Evolutionary conservation across 176 grass and related monocot genomes (phyloP).

Genomic region (Pharus latifolius): DNA sequence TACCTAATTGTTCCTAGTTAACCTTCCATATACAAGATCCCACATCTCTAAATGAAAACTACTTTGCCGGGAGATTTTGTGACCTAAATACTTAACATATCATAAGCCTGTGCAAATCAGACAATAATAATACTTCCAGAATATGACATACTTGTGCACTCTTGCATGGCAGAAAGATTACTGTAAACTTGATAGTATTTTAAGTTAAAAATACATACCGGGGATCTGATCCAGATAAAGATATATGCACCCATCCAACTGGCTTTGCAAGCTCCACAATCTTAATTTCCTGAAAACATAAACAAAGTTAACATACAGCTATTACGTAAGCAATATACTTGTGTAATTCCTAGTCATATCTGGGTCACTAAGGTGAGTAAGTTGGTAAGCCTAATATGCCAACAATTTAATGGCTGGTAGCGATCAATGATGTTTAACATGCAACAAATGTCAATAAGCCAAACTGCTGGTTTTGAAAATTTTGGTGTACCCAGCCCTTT

Average conservation of each 20-base stretch:
- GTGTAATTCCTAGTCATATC: too few species aligned
- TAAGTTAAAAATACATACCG: conserved; percentile 33
- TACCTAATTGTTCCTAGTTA: too few species aligned
- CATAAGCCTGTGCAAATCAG: not conserved
- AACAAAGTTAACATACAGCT: not conserved
- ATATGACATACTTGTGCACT: not conserved
- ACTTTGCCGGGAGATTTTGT: not conserved
- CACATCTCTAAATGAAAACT: not conserved
- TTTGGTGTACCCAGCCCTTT: too few species aligned
- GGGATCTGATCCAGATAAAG: conserved; percentile 75
- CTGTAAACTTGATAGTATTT: not conserved
- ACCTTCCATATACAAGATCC: not conserved
- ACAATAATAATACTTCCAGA: not conserved
- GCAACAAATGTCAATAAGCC: too few species aligned
- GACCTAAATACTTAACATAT: not conserved
- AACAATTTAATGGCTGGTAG: too few species aligned
- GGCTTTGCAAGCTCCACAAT: conserved; percentile 87
- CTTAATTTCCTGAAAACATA: conserved; percentile 73
- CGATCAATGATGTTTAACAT: too few species aligned
- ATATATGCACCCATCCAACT: conserved; percentile 86
- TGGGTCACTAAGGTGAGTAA: not conserved
- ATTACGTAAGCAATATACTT: not conserved
- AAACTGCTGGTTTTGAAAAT: too few species aligned
- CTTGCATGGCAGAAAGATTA: not conserved
- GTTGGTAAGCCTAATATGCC: too few species aligned